Evolutionary conservation across 768 basidiomycete species (phyloP), one percentile per base, ranked within the genome.

Genomic region (Neoboletus brunneissimus): DNA sequence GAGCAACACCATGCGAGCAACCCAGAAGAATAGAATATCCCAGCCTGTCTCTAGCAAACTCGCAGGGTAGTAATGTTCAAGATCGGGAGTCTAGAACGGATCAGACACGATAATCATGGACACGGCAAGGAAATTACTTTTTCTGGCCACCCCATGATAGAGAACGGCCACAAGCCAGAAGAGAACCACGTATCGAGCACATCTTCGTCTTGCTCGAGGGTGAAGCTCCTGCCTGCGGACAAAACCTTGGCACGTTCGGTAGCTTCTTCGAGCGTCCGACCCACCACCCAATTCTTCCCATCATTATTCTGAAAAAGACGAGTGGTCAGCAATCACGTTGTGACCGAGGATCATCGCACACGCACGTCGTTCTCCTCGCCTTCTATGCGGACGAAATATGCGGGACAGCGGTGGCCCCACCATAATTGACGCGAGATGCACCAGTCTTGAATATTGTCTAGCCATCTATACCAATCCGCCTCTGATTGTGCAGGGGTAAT

Each of bases 11-110:
- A 98, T 99, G 42, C 97, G 89, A 16, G 97, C 95, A 8, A 98
- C 96, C 97, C 97, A 99, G 84, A 98, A 98, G 81, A 95, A 95
- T n/a, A 99, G 73, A 65, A 98, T 98, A 61, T 98, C 97, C 96
- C 97, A 98, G 45, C 97, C 97, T 0, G 97, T 99, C 76, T 98
- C 97, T 31, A 98, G 83, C 43, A 98, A 64, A n/a, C 86, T 83
- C 2, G 91, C 76, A 0, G 97, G 97, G 72, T 95, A 99, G 77
- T 91, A 98, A 31, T 78, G 76, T 60, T 85, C 71, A 41, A 92
- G 63, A 68, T 98, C 96, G 5, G 75, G 58, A 0, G 93, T 94
- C 91, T 93, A 32, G 8, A 35, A 29, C 15, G n/a, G 59, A 23
- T 55, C 51, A 65, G 40, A 45, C 41, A 25, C 32, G 6, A 31